phyloP scores from a whole-genome alignment of 139 green algal species.

The Asterochloris sp. region DNA sequence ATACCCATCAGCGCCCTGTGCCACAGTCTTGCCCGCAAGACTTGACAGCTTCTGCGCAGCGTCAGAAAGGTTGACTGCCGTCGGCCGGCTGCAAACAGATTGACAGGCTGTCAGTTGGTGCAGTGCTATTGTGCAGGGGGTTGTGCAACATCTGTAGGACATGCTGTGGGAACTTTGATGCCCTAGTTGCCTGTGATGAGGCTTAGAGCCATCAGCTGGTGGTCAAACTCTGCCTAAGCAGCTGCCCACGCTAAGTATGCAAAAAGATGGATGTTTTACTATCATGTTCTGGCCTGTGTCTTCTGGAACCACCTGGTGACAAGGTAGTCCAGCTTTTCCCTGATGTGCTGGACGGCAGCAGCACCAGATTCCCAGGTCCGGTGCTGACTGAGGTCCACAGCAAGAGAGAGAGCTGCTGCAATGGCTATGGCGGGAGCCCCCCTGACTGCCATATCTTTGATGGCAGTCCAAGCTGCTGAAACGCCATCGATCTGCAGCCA shows the following conservation, averaged over 20 bases:
- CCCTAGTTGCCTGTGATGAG: too few relatives aligned
- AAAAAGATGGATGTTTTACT: too few relatives aligned
- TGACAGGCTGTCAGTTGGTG: too few relatives aligned
- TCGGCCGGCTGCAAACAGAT: conserved; percentile 71
- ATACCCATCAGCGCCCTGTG: conserved; percentile 30
- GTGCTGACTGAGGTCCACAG: conserved; percentile 52
- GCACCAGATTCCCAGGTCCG: conserved; percentile 32
- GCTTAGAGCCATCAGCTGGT: too few relatives aligned
- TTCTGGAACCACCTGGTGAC: conserved; percentile 61
- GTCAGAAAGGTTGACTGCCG: conserved; percentile 91
- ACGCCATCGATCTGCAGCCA: conserved; percentile 61
- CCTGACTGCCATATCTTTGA: conserved; percentile 92
- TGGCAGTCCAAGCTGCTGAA: conserved; percentile 58
- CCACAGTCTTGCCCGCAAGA: conserved; percentile 32
- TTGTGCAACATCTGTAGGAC: too few relatives aligned
- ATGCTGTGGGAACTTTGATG: too few relatives aligned
- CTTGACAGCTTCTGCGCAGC: conserved; percentile 62
- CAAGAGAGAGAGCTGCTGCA: conserved; percentile 73
- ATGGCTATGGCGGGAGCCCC: conserved; percentile 93
- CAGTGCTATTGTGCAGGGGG: too few relatives aligned
- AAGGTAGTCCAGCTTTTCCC: conserved; percentile 64
- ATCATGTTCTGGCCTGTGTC: too few relatives aligned
- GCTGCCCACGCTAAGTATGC: too few relatives aligned
- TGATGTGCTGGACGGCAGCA: conserved; percentile 34
- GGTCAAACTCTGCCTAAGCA: too few relatives aligned